Evolutionary conservation across 2,329 filamentous ascomycete genomes (phyloP), one percentile per base, ranked within the genome.

Genomic region (Curvularia lunata): DNA sequence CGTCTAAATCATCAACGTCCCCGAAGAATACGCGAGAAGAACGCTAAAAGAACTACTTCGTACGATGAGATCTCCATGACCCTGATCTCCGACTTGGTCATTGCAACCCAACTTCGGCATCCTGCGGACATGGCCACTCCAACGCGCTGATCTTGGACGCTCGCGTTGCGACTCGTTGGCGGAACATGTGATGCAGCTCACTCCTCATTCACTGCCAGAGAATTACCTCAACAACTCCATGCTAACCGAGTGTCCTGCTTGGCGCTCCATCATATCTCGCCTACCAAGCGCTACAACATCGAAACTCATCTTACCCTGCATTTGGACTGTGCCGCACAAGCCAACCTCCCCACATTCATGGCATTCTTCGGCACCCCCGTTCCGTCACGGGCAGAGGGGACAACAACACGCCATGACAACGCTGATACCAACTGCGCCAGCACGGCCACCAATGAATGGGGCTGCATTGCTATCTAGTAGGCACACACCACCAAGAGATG

Each of bases 341-440:
- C 32, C 47, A 49, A 12, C 34, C 32, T 27, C 47, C 47, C 54
- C 54, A 57, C 50, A 54, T 21, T 32, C 38, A 57, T 57, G 54
- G 54, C 50, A 57, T 54, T 57, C 40, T 48, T 54, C 54, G 54
- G 54, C 54, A 57, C 46, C 54, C 41, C 30, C 19, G 43, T 54
- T 48, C 54, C 54, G 54, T 43, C 21, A 45, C 52, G 43, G 54
- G 47, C n/a, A 25, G 37, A 50, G 37, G 40, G 43, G 49, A 34
- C 12, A 45, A 56, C 52, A 43, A 47, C 49, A 51, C 45, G 42
- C 34, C 28, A n/a, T 25, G 23, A 10, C 19, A 23, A 28, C 19
- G 25, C 28, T 23, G 23, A 9, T 52, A 45, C 40, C 32, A 34
- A 23, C 32, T 18, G 21, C 32, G n/a, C 16, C 32, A 38, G 21